Conservation (phyloP, 1,284 basidiomycete genomes). For the Marasmius sp. region DNA sequence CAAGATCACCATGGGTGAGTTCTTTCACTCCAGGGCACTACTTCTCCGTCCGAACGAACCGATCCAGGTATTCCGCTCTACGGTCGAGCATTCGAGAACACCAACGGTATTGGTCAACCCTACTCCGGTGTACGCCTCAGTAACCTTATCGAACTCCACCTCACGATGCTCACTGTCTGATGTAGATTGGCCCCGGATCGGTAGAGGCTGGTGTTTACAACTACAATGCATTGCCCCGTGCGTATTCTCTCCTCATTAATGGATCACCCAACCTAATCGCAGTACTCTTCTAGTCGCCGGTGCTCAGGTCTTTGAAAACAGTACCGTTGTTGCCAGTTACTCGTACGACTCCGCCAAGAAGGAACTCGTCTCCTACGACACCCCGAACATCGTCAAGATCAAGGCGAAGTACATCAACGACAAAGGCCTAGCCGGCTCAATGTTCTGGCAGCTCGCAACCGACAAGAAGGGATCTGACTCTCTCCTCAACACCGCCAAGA, state of each 20-base stretch:
- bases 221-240: slow-evolving; percentile 73
- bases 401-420: slow-evolving; percentile 78
- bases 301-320: slow-evolving; percentile 69
- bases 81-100: slow-evolving; percentile 82
- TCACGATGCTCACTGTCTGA: neutral
- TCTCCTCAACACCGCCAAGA: slow-evolving; percentile 50
- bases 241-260: slow-evolving; percentile 10
- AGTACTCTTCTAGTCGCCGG: slow-evolving; percentile 44
- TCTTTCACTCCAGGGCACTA: neutral
- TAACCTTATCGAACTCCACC: neutral
- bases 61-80: slow-evolving; percentile 76
- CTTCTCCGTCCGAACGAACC: neutral
- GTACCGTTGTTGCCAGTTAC: slow-evolving; percentile 73
- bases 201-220: slow-evolving; percentile 72
- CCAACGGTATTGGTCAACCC: slow-evolving; percentile 70
- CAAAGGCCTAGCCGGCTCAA: slow-evolving; percentile 69
- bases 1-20: slow-evolving; percentile 79
- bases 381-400: slow-evolving; percentile 64
- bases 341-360: slow-evolving; percentile 68
- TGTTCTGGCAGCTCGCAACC: slow-evolving; percentile 79
- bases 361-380: slow-evolving; percentile 82
- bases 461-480: slow-evolving; percentile 61
- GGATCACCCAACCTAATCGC: neutral
- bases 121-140: slow-evolving; percentile 61
- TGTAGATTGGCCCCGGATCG: slow-evolving; percentile 74